Evolutionary conservation across 164 flowering plant genomes (phyloP), one percentile per base, ranked within the genome.

Genomic region (Dillenia turbinata): DNA sequence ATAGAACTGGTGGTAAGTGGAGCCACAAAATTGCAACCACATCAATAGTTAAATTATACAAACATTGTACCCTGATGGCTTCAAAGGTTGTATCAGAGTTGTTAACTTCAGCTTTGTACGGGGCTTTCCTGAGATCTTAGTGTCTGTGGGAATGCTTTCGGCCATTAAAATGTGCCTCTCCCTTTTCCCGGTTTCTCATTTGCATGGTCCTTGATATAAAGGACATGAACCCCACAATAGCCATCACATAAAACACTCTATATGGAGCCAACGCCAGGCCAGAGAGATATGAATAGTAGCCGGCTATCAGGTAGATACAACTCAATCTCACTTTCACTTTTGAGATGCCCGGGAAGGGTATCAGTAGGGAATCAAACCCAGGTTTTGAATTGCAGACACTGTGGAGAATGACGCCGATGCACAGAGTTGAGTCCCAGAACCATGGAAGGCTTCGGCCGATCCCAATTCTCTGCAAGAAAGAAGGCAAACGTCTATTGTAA

Each of bases 61-160:
- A 26, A 26, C 33, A 26, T 26, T 26, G 33, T 26, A 1, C 33
- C 3, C 33, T 2, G 33, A 5, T 26, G 33, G 33, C 5, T 26
- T 26, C 33, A 26, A 26, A 26, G 33, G 0, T 26, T 26, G 33
- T 26, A 26, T 26, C 33, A 26, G 33, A 26, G 33, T 26, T 3
- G 5, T 1, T 1, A 26, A 2, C 33, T 26, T 26, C 5, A 2
- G 33, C 33, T 26, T 26, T 26, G 33, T 26, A 26, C 2, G 5
- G 33, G 33, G 33, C 33, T 26, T 26, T 26, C 33, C 33, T 5
- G 3, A 26, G 33, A 26, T 13, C 47, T 66, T 44, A 89, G 67
- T 86, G 95, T 72, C 84, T 76, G 69, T 95, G 99, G 40, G 86
- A 88, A 76, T 88, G 97, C 68, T 79, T 89, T 60, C 89, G 70